phyloP scores from a whole-genome alignment of 2,329 filamentous ascomycete species.

The Sporothrix luriei region DNA sequence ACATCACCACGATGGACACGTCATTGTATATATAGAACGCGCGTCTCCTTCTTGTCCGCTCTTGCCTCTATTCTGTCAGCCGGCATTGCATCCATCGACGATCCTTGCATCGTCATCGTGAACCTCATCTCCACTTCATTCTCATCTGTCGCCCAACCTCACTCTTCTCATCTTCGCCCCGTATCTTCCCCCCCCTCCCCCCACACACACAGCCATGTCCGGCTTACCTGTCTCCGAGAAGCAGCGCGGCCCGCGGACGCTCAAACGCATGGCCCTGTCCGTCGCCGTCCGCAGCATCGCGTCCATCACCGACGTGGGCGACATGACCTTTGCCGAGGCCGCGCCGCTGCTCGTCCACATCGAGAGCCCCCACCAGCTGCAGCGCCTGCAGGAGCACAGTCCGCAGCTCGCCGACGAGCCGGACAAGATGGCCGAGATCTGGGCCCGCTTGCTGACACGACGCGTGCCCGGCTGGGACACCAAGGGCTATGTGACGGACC shows the following conservation, averaged over 20 bases:
- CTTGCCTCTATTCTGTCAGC: not conserved
- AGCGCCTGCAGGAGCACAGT: constrained; percentile 70
- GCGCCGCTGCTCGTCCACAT: constrained; percentile 70
- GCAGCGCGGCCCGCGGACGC: constrained; percentile 43
- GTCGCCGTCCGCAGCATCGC: constrained; percentile 58
- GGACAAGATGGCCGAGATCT: constrained; percentile 70
- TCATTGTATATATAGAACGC: not conserved
- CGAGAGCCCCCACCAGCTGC: constrained; percentile 73
- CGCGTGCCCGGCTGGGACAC: constrained; percentile 70
- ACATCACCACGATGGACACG: not conserved
- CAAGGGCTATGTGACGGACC: constrained; percentile 64
- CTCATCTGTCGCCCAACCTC: not conserved
- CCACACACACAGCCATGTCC: not conserved
- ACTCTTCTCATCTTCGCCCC: not conserved
- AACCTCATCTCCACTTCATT: not conserved
- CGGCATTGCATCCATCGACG: too few relatives aligned
- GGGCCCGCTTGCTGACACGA: constrained; percentile 75
- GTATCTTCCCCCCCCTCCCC: not conserved
- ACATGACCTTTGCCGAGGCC: constrained; percentile 67
- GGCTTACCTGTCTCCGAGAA: constrained; percentile 25
- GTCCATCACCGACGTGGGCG: constrained; percentile 69
- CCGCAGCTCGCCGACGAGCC: constrained; percentile 72
- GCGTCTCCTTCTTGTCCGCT: not conserved
- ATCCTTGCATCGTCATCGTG: too few relatives aligned
- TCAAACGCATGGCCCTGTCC: constrained; percentile 55